Evolutionary conservation across 2,329 filamentous ascomycete species (phyloP), one percentile per base, ranked within the genome.

Genomic region (Lomentospora prolificans): DNA sequence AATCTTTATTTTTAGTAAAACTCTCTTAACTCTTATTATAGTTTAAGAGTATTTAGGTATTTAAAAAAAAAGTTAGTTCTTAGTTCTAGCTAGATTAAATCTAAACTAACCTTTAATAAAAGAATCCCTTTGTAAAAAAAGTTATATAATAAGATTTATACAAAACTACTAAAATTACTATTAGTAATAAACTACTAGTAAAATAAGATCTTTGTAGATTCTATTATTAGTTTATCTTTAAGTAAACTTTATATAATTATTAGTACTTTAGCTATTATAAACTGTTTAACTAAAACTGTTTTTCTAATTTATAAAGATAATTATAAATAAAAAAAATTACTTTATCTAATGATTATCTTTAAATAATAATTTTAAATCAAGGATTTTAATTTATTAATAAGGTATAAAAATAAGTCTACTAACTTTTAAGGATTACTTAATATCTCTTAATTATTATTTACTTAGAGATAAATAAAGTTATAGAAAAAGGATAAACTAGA

Each of bases 401-500:
- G 17, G 17, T 48, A 24, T 8, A 8, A 48, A 17, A 48, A 48
- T 6, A 17, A 6, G 7, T 48, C 41, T 48, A 17, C 22, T 17
- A 48, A 17, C 22, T 48, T 17, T 48, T n/a, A 17, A 17, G 8
- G n/a, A 17, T 17, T 17, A 17, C 6, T 8, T 48, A 17, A 17
- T 48, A 48, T 48, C n/a, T n/a, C n/a, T n/a, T 48, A 48, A 17
- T 48, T 17, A 48, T 48, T 17, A 48, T 17, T 48, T 48, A 48
- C 41, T 17, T 48, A 17, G 17, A 48, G n/a, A n/a, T n/a, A n/a
- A n/a, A n/a, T 48, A 17, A 17, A 48, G n/a, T 24, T 48, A 48
- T 7, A 48, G 41, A 7, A 8, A 6, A 6, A 17, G 7, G 7
- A 17, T 8, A 6, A 17, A 17, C 14, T 17, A 17, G 14, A 48